A percentile compares a stretch with the other conserved stretches of the same genome.
Evolutionary conservation across 2,329 filamentous ascomycete species (phyloP).

Genomic region (Sclerotinia minor): DNA sequence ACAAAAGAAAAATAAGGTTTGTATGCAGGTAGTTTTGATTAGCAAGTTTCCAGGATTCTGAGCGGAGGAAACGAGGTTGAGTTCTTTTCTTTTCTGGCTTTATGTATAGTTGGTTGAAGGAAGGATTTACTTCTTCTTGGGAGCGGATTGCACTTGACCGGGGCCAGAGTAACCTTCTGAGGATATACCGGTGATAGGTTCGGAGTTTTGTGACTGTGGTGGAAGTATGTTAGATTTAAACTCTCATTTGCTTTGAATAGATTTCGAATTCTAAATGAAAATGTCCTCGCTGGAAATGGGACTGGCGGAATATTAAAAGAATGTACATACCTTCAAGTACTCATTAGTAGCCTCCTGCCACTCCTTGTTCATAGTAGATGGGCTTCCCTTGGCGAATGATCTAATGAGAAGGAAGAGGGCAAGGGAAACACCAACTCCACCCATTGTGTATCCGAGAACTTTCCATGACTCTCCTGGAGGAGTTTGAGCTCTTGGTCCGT

Average conservation of each 20-base stretch:
- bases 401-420: conserved; percentile 73
- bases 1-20: conserved; percentile 15
- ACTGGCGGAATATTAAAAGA: neutral
- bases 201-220: conserved; percentile 73
- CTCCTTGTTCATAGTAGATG: conserved; percentile 92
- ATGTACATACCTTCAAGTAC: conserved; percentile 75
- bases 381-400: conserved; percentile 68
- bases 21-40: conserved; percentile 17
- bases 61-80: conserved; percentile 1
- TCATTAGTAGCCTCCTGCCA: conserved; percentile 96
- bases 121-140: conserved; percentile 37
- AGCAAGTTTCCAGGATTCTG: neutral
- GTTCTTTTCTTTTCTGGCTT: conserved; percentile 17
- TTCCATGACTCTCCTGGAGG: conserved; percentile 84
- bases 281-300: neutral
- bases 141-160: conserved; percentile 67
- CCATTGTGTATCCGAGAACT: conserved; percentile 70
- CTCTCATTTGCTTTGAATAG: neutral
- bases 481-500: conserved; percentile 81
- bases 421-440: conserved; percentile 66
- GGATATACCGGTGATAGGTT: conserved; percentile 82
- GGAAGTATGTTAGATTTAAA: conserved; percentile 22
- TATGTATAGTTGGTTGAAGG: conserved; percentile 14
- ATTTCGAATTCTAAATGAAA: neutral
- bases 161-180: conserved; percentile 76